Conservation (phyloP, 1,139 yeast genomes). For the Starmera stellimalicola region DNA sequence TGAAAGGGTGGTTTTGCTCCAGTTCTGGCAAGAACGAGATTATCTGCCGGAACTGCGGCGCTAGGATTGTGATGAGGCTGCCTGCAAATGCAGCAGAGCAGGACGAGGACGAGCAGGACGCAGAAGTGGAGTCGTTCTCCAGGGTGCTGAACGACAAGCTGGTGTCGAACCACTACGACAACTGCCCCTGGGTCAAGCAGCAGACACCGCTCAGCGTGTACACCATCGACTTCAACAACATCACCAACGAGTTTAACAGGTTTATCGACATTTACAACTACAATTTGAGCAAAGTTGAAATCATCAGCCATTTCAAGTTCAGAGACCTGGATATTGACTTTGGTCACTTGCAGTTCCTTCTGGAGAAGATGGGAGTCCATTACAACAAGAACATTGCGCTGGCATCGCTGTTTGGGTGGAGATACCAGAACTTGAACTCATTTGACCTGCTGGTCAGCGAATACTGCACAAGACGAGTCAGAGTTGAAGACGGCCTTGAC, state of each 20-base stretch:
- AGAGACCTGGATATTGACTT: constrained; percentile 2
- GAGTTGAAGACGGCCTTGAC: constrained; percentile 17
- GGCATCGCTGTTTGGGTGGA: constrained; percentile 27
- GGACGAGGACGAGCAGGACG: background rate
- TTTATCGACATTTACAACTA: constrained; percentile 7
- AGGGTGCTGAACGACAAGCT: too few relatives aligned
- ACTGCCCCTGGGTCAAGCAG: constrained; percentile 16
- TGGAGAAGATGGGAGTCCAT: constrained; percentile 1
- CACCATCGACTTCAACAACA: constrained; percentile 5
- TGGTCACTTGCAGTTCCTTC: too few relatives aligned
- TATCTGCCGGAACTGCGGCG: constrained; percentile 1
- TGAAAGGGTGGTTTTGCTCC: constrained; percentile 4
- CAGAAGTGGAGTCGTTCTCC: too few relatives aligned
- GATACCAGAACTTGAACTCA: constrained; percentile 3
- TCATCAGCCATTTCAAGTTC: background rate
- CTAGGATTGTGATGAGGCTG: background rate
- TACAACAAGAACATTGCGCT: constrained; percentile 7
- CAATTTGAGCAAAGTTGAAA: constrained; percentile 3
- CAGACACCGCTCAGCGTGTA: constrained; percentile 10
- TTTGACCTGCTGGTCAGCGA: constrained; percentile 19
- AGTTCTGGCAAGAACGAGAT: background rate
- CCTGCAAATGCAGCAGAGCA: background rate
- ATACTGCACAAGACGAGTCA: constrained; percentile 25
- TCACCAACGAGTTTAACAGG: constrained; percentile 4
- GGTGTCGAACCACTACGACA: constrained; percentile 12